Conservation (phyloP, 371 early-diverging fungal genomes). For the Mortierella polycephala region DNA sequence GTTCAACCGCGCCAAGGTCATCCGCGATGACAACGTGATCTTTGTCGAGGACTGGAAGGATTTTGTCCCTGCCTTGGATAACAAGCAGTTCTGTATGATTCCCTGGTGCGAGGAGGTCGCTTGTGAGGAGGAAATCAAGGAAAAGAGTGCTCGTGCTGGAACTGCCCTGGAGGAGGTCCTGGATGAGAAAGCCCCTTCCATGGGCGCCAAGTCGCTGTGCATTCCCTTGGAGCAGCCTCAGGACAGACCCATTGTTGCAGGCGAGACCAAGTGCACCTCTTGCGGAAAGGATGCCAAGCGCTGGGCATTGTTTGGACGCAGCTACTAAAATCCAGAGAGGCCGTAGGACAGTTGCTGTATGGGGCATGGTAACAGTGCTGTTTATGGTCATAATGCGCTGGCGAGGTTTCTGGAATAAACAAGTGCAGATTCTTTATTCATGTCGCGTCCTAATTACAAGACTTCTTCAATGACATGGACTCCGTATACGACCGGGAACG, state of each 20-base stretch:
- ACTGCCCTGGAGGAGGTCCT: slow-evolving; percentile 78
- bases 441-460: not conserved
- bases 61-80: slow-evolving; percentile 91
- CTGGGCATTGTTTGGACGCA: slow-evolving; percentile 91
- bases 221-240: slow-evolving; percentile 96
- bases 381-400: no score
- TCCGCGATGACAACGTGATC: slow-evolving; percentile 82
- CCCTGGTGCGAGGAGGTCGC: slow-evolving; percentile 97
- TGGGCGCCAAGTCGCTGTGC: slow-evolving; percentile 99
- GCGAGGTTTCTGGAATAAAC: no score
- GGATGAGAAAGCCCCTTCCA: slow-evolving; percentile 96
- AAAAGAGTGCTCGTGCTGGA: slow-evolving; percentile 80
- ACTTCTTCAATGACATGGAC: slow-evolving; percentile 27
- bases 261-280: slow-evolving; percentile 85
- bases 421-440: not conserved
- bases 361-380: no score
- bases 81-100: slow-evolving; percentile 89
- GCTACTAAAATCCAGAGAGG: slow-evolving; percentile 70
- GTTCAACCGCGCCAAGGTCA: slow-evolving; percentile 89
- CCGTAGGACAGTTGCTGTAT: no score
- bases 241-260: slow-evolving; percentile 78
- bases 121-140: slow-evolving; percentile 99
- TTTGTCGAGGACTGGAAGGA: slow-evolving; percentile 90
- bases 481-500: slow-evolving; percentile 29
- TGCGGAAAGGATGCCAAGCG: slow-evolving; percentile 86